phyloP scores from a whole-genome alignment of 225 moss, liverwort and hornwort species.

The Straminergon stramineum region DNA sequence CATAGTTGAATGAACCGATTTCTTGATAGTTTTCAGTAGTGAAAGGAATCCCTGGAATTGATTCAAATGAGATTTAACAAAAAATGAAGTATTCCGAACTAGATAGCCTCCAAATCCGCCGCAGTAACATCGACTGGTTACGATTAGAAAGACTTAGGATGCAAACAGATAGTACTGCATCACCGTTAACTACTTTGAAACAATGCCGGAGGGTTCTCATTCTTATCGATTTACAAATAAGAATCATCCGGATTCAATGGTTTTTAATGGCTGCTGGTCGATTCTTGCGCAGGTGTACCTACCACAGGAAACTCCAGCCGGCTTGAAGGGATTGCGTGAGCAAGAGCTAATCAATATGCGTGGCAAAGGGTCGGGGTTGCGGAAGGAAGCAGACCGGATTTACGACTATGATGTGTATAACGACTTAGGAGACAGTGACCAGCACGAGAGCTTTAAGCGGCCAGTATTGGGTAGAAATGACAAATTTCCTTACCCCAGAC shows the following conservation, averaged over 20 bases:
- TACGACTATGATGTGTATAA: conserved; percentile 76
- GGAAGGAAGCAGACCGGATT: conserved; percentile 57
- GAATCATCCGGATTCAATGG: not conserved
- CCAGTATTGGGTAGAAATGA: conserved; percentile 47
- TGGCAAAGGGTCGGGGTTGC: conserved; percentile 53
- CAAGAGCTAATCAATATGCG: conserved; percentile 46
- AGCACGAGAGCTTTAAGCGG: conserved; percentile 24
- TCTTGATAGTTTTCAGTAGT: not conserved
- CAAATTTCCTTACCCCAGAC: conserved; percentile 58
- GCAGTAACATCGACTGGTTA: not conserved
- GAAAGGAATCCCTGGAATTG: not conserved
- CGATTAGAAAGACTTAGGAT: not conserved
- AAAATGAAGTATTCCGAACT: not conserved
- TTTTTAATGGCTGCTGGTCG: not conserved
- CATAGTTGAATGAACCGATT: not conserved
- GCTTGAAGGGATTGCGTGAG: conserved; percentile 40
- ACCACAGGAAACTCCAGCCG: conserved; percentile 43
- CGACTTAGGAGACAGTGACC: conserved; percentile 59
- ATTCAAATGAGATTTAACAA: not conserved
- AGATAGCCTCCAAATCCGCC: not conserved
- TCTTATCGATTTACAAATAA: not conserved
- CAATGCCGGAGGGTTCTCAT: not conserved
- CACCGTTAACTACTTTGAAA: not conserved
- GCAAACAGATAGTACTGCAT: not conserved
- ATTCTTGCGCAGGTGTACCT: conserved; percentile 40